Evolutionary conservation across 1,139 yeast genomes (phyloP).

Genomic region (Diutina neorugosa): DNA sequence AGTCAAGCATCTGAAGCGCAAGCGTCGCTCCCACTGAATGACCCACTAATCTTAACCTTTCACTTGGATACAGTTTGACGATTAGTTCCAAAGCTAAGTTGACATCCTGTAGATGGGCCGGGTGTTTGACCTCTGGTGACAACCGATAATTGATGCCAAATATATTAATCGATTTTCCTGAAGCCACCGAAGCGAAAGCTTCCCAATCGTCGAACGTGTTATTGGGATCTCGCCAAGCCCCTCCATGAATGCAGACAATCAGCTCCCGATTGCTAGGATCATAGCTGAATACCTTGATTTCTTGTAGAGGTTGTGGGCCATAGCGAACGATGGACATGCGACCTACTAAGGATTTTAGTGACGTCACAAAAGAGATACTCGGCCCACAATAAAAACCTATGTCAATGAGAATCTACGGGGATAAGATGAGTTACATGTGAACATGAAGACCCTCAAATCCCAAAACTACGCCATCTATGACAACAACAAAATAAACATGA

Average conservation of each 20-base stretch:
- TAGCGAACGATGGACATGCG: conserved; percentile 6
- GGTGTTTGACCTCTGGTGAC: conserved; percentile 53
- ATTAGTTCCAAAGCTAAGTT: conserved; percentile 28
- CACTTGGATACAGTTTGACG: conserved; percentile 8
- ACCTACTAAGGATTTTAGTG: not conserved
- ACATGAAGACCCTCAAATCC: not conserved
- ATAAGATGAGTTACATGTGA: not conserved
- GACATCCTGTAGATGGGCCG: conserved; percentile 51
- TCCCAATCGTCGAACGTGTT: conserved; percentile 49
- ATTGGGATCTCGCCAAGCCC: conserved; percentile 73
- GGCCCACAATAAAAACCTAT: not conserved
- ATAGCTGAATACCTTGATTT: conserved; percentile 9
- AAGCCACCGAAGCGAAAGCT: conserved; percentile 15
- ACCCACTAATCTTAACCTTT: conserved; percentile 37
- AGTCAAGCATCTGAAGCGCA: conserved; percentile 34
- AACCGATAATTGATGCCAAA: conserved; percentile 57
- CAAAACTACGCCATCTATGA: not conserved
- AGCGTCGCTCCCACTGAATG: conserved; percentile 82
- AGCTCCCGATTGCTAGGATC: not conserved
- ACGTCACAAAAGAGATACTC: not conserved
- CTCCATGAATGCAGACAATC: conserved; percentile 61
- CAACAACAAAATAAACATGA: not conserved
- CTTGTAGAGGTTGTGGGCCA: conserved; percentile 13
- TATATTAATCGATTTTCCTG: conserved; percentile 11
- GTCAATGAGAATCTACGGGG: conserved; percentile 2